Base-by-base conservation (phyloP, 495 filamentous ascomycete genomes). In the Xylaria venustula region DNA sequence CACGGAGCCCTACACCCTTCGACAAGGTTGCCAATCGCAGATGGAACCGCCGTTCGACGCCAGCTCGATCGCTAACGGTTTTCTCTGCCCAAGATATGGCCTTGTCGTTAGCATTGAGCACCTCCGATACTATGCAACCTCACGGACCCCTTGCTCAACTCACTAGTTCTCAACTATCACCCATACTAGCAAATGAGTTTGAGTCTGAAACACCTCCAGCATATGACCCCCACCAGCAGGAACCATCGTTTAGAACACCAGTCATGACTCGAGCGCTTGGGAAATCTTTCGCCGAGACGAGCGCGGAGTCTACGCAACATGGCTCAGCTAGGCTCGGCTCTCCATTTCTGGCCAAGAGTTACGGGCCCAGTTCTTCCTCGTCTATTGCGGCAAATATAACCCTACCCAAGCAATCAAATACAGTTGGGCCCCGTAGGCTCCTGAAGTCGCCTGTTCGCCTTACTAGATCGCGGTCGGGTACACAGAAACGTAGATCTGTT, bases 61-160 rank as follows among this genome's bases (percentile, higher is more conserved):
- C 75, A 5, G 70, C 65, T 19, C 73, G 62, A 20, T 73, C 70
- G 6, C 58, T 70, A 1, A 70, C 70, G 7, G 71, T 71, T 22
- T 81, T 83, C 25, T 81, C 86, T 3, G 91, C 88, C 11, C 87
- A 90, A 44, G 92, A 94, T 55, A 88, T 98, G 76, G 88, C 90
- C 42, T 76, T 96, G 37, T 97, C 94, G 36, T 84, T 98, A 36
- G 83, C 86, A 3, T 82, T 91, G 19, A 92, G 89, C 73, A 89
- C 90, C 8, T 83, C 92, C 14, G 82, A 88, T n/a, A 85, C 83
- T 15, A 93, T 93, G 90, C 85, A 88, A 54, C 85, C 84, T 1
- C 80, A 83, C 34, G 88, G 85, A 45, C 87, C 90, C 0, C 72
- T 98, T 53, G 84, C 90, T 5, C 78, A 83, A 55, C 77, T 85